A percentile compares a stretch with the other conserved stretches of the same genome.
phyloP scores from a whole-genome alignment of 352 stramenopile species.

The Phytopythium sindhum region DNA sequence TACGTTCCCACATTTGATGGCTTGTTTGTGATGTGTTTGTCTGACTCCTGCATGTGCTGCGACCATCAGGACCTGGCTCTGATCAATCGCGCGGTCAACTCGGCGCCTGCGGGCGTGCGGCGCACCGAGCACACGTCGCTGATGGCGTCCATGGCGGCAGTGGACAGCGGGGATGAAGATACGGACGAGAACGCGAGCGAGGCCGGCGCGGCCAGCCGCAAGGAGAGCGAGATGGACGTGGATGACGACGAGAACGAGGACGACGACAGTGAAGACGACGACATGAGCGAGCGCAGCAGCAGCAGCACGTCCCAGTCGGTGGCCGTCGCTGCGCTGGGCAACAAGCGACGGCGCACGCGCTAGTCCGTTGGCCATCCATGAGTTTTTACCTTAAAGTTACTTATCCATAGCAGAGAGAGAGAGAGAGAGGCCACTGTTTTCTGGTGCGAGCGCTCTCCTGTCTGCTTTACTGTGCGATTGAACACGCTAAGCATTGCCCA shows the following conservation, averaged over 20 bases:
- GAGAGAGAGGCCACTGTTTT: too few relatives aligned
- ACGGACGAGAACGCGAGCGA: conserved; percentile 6
- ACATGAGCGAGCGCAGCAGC: conserved; percentile 22
- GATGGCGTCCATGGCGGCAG: conserved; percentile 13
- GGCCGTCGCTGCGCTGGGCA: conserved; percentile 11
- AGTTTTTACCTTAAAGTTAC: not conserved
- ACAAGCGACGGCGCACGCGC: conserved; percentile 14
- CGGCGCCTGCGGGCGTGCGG: conserved; percentile 14
- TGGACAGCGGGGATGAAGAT: conserved; percentile 33
- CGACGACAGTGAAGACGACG: conserved; percentile 6
- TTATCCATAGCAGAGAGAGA: not conserved
- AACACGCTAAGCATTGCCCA: not conserved
- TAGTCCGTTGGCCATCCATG: not conserved
- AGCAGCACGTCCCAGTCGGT: conserved; percentile 20
- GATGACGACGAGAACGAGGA: not conserved
- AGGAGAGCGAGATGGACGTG: conserved; percentile 3
- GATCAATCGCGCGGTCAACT: conserved; percentile 78
- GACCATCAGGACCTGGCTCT: conserved; percentile 54
- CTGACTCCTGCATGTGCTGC: not conserved
- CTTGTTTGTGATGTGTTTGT: conserved; percentile 1
- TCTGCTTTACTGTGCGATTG: not conserved
- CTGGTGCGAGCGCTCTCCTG: not conserved
- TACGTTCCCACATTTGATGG: conserved; percentile 27
- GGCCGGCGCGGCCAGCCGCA: not conserved
- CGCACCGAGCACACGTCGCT: conserved; percentile 11